Conservation (phyloP, 2,329 filamentous ascomycete species). For the Diplodia scrobiculata region DNA sequence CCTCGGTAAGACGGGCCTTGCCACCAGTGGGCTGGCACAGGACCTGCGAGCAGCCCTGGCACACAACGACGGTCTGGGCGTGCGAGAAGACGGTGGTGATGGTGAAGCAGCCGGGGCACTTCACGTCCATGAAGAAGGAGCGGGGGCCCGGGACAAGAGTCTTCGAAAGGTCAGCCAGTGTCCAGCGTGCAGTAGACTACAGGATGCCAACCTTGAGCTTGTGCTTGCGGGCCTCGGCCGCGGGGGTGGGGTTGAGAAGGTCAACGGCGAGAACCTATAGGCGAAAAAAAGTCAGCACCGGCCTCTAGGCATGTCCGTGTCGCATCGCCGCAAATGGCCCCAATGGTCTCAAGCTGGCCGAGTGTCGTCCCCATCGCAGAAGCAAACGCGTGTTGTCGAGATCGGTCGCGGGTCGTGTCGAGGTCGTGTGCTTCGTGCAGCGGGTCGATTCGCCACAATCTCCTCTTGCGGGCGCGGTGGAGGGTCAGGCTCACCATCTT, state of each 20-base stretch:
- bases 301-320: constrained; percentile 13
- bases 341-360: neutral
- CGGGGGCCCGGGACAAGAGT: constrained; percentile 92
- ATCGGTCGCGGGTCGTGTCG: constrained; percentile 25
- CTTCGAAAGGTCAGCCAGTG: constrained; percentile 50
- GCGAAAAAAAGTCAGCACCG: constrained; percentile 32
- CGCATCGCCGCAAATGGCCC: constrained; percentile 28
- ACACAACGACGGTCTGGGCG: constrained; percentile 99
- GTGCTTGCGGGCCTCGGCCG: constrained; percentile 99
- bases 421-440: constrained; percentile 41
- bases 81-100: constrained; percentile 99
- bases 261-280: constrained; percentile 98
- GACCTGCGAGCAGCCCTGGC: constrained; percentile 96
- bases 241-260: constrained; percentile 97
- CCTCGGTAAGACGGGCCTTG: constrained; percentile 98
- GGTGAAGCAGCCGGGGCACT: constrained; percentile 99
- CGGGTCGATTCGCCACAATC: constrained; percentile 31
- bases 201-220: constrained; percentile 89
- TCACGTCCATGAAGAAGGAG: constrained; percentile 99
- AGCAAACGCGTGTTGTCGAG: constrained; percentile 28
- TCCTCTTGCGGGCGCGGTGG: constrained; percentile 29
- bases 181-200: neutral
- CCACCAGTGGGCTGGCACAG: constrained; percentile 99
- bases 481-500: constrained; percentile 44
- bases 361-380: constrained; percentile 18